Evolutionary conservation across 306 rosid genomes (phyloP).

Genomic region (Begonia fuchsioides): DNA sequence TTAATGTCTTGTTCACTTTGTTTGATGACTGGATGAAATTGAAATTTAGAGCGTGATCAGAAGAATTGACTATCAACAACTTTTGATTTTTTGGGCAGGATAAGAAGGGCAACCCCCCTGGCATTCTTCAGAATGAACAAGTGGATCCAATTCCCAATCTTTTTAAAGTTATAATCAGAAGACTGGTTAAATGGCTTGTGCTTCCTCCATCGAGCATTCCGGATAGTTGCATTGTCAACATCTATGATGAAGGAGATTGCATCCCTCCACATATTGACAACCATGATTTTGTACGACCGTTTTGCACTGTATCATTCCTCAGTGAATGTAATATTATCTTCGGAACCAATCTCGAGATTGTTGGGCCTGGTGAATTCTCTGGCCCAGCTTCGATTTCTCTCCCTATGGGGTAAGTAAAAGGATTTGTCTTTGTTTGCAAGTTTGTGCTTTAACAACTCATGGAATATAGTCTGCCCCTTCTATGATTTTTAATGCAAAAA

Average conservation of each 20-base stretch:
- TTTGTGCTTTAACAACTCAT: neutral
- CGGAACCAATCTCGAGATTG: conserved; percentile 48
- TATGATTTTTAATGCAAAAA: neutral
- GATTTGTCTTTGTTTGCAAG: neutral
- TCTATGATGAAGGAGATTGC: conserved; percentile 89
- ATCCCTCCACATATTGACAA: conserved; percentile 95
- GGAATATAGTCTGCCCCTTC: too few relatives aligned
- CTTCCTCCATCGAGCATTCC: conserved; percentile 84
- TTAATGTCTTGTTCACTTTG: neutral
- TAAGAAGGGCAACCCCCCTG: conserved; percentile 82
- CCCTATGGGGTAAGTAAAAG: conserved; percentile 64
- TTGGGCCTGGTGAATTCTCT: conserved; percentile 64
- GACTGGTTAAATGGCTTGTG: conserved; percentile 82
- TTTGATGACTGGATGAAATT: neutral
- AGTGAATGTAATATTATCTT: conserved; percentile 79
- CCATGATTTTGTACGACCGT: conserved; percentile 91
- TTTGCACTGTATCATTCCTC: conserved; percentile 91
- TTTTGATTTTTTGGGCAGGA: conserved; percentile 41
- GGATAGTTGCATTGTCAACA: conserved; percentile 91
- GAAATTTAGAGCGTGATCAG: conserved; percentile 4
- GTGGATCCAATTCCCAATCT: conserved; percentile 76
- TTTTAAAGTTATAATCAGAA: conserved; percentile 84
- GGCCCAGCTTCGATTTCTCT: conserved; percentile 49
- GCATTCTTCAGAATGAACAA: conserved; percentile 38
- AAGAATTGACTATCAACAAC: too few relatives aligned